phyloP scores from a whole-genome alignment of 1,284 basidiomycete species.

The Marasmius fiardii region DNA sequence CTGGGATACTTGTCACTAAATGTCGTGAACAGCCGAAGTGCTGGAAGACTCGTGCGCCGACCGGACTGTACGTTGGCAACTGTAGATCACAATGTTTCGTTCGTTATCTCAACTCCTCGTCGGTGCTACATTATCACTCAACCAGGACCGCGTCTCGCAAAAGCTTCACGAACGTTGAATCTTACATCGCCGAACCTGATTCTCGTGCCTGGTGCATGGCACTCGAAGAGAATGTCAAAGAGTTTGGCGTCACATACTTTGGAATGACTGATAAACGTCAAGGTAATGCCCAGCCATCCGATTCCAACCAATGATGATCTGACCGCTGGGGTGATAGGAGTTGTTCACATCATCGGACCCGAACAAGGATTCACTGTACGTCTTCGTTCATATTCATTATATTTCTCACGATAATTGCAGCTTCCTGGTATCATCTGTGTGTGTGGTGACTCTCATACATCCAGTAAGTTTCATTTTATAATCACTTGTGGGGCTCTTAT shows the following conservation, averaged over 20 bases:
- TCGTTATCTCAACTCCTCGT: constrained; percentile 31
- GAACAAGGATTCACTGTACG: constrained; percentile 92
- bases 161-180: constrained; percentile 71
- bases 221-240: constrained; percentile 93
- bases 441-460: constrained; percentile 95
- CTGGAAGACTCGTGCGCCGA: constrained; percentile 79
- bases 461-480: constrained; percentile 50
- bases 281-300: constrained; percentile 46
- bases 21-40: constrained; percentile 59
- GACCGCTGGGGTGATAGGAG: constrained; percentile 50
- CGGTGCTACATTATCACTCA: constrained; percentile 11
- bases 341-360: constrained; percentile 95
- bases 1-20: constrained; percentile 9
- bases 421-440: constrained; percentile 96
- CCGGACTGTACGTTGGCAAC: constrained; percentile 95
- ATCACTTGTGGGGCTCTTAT: not conserved
- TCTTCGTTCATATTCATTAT: constrained; percentile 2
- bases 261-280: constrained; percentile 90
- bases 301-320: not conserved
- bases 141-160: constrained; percentile 82
- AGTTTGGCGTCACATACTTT: constrained; percentile 94
- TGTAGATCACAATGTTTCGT: constrained; percentile 96
- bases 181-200: constrained; percentile 87
- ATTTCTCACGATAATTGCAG: constrained; percentile 29
- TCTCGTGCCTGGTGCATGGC: constrained; percentile 88